Conservation (phyloP, 2,329 filamentous ascomycete species). For the Diplodia sapinea region DNA sequence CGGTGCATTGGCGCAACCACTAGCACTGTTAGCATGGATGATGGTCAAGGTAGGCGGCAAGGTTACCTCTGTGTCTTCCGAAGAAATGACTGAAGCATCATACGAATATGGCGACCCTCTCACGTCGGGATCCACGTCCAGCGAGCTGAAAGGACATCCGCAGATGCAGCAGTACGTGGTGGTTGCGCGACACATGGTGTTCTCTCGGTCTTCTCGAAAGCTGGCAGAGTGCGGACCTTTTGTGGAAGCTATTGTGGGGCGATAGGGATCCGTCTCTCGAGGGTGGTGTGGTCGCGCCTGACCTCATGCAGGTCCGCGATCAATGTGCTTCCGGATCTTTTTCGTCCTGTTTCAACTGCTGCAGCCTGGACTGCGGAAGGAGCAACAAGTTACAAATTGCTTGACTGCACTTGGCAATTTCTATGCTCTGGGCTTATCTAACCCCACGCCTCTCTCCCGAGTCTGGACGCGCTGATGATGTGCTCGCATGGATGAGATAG, state of each 20-base stretch:
- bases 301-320: constrained; percentile 20
- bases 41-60: not conserved
- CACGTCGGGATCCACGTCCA: constrained; percentile 7
- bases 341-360: constrained; percentile 15
- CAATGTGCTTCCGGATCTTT: constrained; percentile 15
- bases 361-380: not conserved
- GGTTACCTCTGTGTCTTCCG: constrained; percentile 9
- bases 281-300: constrained; percentile 26
- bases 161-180: constrained; percentile 29
- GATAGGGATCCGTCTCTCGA: constrained; percentile 23
- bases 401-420: constrained; percentile 1
- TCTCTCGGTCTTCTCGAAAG: not conserved
- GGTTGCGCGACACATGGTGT: constrained; percentile 18
- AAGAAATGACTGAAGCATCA: not conserved
- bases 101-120: constrained; percentile 15
- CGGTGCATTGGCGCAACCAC: constrained; percentile 9
- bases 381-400: not conserved
- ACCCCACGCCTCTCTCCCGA: not conserved
- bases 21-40: not conserved
- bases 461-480: not conserved
- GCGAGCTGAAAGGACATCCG: constrained; percentile 15
- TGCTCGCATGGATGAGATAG: not conserved
- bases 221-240: constrained; percentile 4
- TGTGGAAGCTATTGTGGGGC: constrained; percentile 25
- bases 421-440: constrained; percentile 3